Evolutionary conservation across 257 asterid species (phyloP), one percentile per base, ranked within the genome.

Genomic region (Primulina tabacum): DNA sequence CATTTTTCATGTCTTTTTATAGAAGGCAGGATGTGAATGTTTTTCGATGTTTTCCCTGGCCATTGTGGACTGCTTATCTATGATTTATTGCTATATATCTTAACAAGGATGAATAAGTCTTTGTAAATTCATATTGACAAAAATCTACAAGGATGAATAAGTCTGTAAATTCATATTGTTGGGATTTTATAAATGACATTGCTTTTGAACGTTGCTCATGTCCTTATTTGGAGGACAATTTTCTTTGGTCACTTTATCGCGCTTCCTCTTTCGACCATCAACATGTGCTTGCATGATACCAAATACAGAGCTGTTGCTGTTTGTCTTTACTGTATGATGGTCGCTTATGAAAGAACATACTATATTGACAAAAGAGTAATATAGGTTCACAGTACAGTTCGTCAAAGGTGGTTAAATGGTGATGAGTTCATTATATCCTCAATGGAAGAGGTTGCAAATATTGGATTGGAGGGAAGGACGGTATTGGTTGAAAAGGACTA

Each of bases 311-410:
- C 4, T 40, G 50, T 9, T 10, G 14, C 50, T 8, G 50, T 40
- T 40, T 40, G 1, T 40, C 53, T 43, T 35, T 35, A 35, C 43
- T 35, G 43, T 35, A 35, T 35, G 43, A 35, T 35, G 11, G 43
- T 35, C 11, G 53, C 53, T 43, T 69, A 18, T 50, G 5, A 20
- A 20, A 34, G 2, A 35, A 9, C 18, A 55, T 35, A 8, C 30
- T 35, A 8, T 37, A 16, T 16, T 50, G 76, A 47, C 20, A 47
- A 43, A 37, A 33, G 47, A 55, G 65, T 2, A 64, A 38, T 75
- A 28, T 84, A 93, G 99, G 86, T 93, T 12, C 99, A 93, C 37
- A 93, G 97, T 74, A 86, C 97, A 61, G 97, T 93, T 56, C 81
- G 90, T 30, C 85, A 88, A 40, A 87, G 95, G 75, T 91, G 99